A percentile compares a stretch with the other conserved stretches of the same genome.
Evolutionary conservation across 352 stramenopile species (phyloP).

Genomic region (Globisporangium splendens): DNA sequence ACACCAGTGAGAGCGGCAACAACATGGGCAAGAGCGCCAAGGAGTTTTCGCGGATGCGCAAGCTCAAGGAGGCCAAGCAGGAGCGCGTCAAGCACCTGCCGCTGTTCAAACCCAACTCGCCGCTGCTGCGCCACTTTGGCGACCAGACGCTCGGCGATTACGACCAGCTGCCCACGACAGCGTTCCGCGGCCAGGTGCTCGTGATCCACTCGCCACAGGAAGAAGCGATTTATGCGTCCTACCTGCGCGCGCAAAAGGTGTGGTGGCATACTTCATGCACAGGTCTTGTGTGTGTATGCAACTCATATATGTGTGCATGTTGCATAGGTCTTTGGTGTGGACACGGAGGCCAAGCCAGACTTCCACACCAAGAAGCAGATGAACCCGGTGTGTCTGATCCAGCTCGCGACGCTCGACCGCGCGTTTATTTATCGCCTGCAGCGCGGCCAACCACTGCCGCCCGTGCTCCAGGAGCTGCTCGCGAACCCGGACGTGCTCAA

Average conservation of each 20-base stretch:
- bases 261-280: neutral
- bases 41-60: slow-evolving; percentile 54
- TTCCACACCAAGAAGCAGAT: slow-evolving; percentile 48
- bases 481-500: slow-evolving; percentile 62
- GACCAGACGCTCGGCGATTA: slow-evolving; percentile 47
- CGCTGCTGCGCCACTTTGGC: slow-evolving; percentile 45
- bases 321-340: slow-evolving; percentile 47
- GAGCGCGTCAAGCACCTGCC: slow-evolving; percentile 59
- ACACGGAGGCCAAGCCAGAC: slow-evolving; percentile 77
- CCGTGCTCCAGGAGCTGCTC: slow-evolving; percentile 56
- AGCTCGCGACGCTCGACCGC: slow-evolving; percentile 70
- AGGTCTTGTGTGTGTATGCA: neutral
- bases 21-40: slow-evolving; percentile 16
- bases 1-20: slow-evolving; percentile 1
- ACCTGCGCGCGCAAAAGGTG: slow-evolving; percentile 52
- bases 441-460: slow-evolving; percentile 44
- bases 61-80: slow-evolving; percentile 45
- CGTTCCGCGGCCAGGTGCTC: slow-evolving; percentile 51
- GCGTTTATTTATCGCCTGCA: slow-evolving; percentile 73
- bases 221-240: slow-evolving; percentile 41
- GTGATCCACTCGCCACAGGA: slow-evolving; percentile 65
- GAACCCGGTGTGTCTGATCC: slow-evolving; percentile 78
- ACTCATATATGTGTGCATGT: neutral
- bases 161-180: slow-evolving; percentile 38
- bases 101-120: slow-evolving; percentile 60